Conservation (phyloP, 2,329 filamentous ascomycete species). For the Fusarium veterinarium region DNA sequence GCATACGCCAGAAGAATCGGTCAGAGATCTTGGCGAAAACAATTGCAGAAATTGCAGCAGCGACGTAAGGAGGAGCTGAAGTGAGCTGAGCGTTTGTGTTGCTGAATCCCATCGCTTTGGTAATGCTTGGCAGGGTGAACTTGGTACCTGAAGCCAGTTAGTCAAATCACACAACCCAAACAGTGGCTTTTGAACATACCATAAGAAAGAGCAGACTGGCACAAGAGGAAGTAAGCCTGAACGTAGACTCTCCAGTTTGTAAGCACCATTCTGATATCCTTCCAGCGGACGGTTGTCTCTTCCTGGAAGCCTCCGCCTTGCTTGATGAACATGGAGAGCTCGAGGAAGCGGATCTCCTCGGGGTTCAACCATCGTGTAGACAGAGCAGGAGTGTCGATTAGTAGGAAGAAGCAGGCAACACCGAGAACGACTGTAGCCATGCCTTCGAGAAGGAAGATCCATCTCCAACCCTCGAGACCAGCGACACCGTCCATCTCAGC, state of each 20-base stretch:
- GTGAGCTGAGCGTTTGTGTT: constrained; percentile 52
- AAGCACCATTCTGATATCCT: constrained; percentile 43
- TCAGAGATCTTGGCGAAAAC: constrained; percentile 74
- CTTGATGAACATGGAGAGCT: constrained; percentile 48
- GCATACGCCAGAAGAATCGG: constrained; percentile 58
- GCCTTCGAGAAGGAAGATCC: constrained; percentile 46
- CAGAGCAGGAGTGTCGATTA: constrained; percentile 54
- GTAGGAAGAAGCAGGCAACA: constrained; percentile 57
- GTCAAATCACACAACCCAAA: background rate
- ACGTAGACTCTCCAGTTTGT: constrained; percentile 49
- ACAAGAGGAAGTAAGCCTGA: constrained; percentile 45
- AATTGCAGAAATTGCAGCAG: constrained; percentile 72
- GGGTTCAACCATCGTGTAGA: constrained; percentile 49
- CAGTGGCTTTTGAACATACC: constrained; percentile 11
- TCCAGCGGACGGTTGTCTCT: constrained; percentile 35
- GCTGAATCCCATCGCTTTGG: constrained; percentile 42
- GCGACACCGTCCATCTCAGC: constrained; percentile 72
- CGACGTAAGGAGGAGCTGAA: constrained; percentile 69
- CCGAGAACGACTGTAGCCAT: constrained; percentile 52
- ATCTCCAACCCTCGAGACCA: constrained; percentile 50
- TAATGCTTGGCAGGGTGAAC: constrained; percentile 43
- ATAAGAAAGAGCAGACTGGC: constrained; percentile 44
- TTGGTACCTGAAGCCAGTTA: constrained; percentile 32
- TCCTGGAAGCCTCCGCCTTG: constrained; percentile 46
- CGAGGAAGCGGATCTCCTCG: constrained; percentile 43